A percentile compares a stretch with the other conserved stretches of the same genome.
These are phyloP conservation scores for Cercis canadensis DNA, from an alignment of 306 rosid species.

Conservation along the genomic window DNA sequence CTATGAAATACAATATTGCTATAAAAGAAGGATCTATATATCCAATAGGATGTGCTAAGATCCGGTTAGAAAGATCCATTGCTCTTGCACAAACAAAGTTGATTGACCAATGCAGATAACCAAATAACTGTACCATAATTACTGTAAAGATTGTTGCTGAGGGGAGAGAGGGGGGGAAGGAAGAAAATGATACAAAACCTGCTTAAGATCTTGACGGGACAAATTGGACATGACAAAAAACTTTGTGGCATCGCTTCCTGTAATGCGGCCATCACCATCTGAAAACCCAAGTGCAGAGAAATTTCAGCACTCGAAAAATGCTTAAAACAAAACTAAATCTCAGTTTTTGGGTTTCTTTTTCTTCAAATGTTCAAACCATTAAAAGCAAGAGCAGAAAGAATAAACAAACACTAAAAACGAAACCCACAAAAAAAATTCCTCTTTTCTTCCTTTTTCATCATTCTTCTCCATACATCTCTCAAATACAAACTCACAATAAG, in stretches of 20 bases:
- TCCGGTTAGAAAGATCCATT: neutral
- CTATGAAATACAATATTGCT: neutral
- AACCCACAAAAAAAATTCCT: neutral
- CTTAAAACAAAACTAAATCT: conserved; percentile 16
- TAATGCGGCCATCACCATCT: conserved; percentile 93
- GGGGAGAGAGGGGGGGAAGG: neutral
- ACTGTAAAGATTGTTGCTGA: neutral
- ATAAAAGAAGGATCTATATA: neutral
- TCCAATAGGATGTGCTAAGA: neutral
- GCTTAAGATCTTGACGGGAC: conserved; percentile 83
- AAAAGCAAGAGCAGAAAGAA: neutral
- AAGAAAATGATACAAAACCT: conserved; percentile 52
- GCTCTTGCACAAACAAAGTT: neutral
- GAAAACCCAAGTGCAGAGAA: conserved; percentile 2
- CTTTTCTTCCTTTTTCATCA: neutral
- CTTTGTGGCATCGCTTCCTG: conserved; percentile 80
- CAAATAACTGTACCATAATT: neutral
- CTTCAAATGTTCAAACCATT: neutral
- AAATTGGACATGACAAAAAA: conserved; percentile 75
- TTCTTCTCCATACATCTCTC: neutral
- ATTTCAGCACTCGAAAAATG: conserved; percentile 8
- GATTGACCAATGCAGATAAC: neutral
- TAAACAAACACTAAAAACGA: neutral
- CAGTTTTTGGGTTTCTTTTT: neutral
- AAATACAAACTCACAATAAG: neutral